Evolutionary conservation across 108 stramenopile species (phyloP).

Genomic region (Nitzschia palea): DNA sequence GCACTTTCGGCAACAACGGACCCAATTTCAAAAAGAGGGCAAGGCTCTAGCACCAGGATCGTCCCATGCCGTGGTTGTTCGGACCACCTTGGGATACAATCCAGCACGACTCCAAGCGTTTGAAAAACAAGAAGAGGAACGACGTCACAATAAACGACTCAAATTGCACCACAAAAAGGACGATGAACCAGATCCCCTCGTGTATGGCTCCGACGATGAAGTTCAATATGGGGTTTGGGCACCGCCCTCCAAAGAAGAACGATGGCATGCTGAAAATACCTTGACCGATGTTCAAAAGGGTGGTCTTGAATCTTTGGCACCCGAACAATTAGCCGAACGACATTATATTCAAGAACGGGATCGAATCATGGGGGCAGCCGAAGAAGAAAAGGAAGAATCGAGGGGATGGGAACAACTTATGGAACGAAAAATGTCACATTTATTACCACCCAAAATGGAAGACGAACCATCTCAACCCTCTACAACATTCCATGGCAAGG

Average conservation of each 20-base stretch:
- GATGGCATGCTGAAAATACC: slow-evolving; percentile 47
- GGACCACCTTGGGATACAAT: slow-evolving; percentile 51
- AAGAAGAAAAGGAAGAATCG: slow-evolving; percentile 53
- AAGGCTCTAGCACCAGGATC: slow-evolving; percentile 36
- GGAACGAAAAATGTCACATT: slow-evolving; percentile 93
- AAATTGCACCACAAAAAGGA: slow-evolving; percentile 29
- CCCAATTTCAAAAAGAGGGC: slow-evolving; percentile 62
- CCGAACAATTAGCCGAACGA: slow-evolving; percentile 71
- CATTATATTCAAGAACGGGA: slow-evolving; percentile 68
- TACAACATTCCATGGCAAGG: slow-evolving; percentile 88
- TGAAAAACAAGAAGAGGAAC: slow-evolving; percentile 37
- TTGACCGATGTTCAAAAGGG: slow-evolving; percentile 58
- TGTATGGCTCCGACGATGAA: slow-evolving; percentile 74
- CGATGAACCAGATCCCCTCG: slow-evolving; percentile 54
- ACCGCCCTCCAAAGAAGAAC: slow-evolving; percentile 71
- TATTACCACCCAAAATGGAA: slow-evolving; percentile 89
- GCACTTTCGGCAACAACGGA: slow-evolving; percentile 63
- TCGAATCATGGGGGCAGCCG: slow-evolving; percentile 54
- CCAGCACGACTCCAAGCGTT: slow-evolving; percentile 40
- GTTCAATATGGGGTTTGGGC: slow-evolving; percentile 82
- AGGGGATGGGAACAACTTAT: slow-evolving; percentile 74
- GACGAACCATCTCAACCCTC: slow-evolving; percentile 63
- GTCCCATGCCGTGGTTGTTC: slow-evolving; percentile 16
- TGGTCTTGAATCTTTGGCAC: slow-evolving; percentile 51
- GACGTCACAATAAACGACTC: slow-evolving; percentile 22